A percentile compares a stretch with the other conserved stretches of the same genome.
These are phyloP conservation scores for Penicillium sp. DNA, from an alignment of 2,329 filamentous ascomycete species.

Conservation along the genomic window DNA sequence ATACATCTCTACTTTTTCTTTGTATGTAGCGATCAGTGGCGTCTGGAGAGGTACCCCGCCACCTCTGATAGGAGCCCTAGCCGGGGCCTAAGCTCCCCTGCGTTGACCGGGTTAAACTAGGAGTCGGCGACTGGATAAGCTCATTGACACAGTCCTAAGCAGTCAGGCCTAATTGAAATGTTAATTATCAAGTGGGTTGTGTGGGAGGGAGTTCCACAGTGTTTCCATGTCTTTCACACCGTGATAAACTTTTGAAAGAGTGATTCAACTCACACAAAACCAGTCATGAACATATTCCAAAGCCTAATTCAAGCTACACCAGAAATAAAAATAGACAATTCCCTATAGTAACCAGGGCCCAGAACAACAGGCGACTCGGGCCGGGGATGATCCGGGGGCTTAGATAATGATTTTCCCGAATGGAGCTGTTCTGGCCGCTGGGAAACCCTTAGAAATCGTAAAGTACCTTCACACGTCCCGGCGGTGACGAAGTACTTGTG, in stretches of 20 bases:
- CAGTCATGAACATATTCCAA: slow-evolving; percentile 6
- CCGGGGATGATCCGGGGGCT: slow-evolving; percentile 14
- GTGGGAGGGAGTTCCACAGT: neutral
- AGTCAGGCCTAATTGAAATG: slow-evolving; percentile 16
- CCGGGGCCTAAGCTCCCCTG: slow-evolving; percentile 17
- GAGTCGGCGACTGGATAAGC: slow-evolving; percentile 5
- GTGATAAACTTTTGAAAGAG: neutral
- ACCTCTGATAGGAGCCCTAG: slow-evolving; percentile 16
- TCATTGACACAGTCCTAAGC: slow-evolving; percentile 9
- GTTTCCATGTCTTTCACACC: neutral
- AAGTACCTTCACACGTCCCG: slow-evolving; percentile 18
- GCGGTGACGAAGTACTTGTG: slow-evolving; percentile 24
- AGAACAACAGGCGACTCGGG: slow-evolving; percentile 2
- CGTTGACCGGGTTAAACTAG: slow-evolving; percentile 9
- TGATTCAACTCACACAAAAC: neutral
- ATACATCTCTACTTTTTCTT: neutral
- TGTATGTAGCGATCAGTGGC: slow-evolving; percentile 4
- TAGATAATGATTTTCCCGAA: slow-evolving; percentile 8
- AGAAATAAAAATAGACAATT: neutral
- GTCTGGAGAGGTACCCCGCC: slow-evolving; percentile 8
- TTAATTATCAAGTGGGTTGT: slow-evolving; percentile 9
- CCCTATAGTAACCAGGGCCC: neutral
- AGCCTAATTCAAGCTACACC: slow-evolving; percentile 8
- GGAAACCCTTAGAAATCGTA: slow-evolving; percentile 1
- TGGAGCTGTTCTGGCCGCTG: slow-evolving; percentile 8